Evolutionary conservation across 2,329 filamentous ascomycete genomes (phyloP).

Genomic region (Corynespora cassiicola): DNA sequence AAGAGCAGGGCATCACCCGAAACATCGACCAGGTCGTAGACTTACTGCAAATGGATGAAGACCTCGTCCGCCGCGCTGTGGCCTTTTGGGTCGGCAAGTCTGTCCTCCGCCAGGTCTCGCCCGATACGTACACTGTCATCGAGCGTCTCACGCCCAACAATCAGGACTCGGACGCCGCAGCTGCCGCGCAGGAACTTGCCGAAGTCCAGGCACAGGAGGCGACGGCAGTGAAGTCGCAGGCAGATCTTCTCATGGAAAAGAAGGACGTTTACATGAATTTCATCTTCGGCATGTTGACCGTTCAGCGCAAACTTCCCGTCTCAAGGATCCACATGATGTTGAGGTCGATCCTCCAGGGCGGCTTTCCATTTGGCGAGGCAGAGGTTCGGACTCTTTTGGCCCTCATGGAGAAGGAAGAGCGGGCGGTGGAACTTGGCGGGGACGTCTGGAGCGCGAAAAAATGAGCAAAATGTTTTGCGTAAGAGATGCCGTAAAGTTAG

Average conservation of each 20-base stretch:
- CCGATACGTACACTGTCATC: constrained; percentile 69
- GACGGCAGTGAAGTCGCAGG: constrained; percentile 57
- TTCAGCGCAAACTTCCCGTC: constrained; percentile 83
- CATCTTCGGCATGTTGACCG: constrained; percentile 93
- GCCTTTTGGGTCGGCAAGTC: constrained; percentile 74
- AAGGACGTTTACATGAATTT: constrained; percentile 87
- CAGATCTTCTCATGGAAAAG: constrained; percentile 70
- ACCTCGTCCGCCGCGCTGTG: constrained; percentile 71
- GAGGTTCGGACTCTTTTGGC: constrained; percentile 82
- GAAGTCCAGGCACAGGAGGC: constrained; percentile 49
- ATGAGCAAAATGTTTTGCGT: too few relatives aligned
- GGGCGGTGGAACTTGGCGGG: constrained; percentile 36
- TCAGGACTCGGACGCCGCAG: constrained; percentile 39
- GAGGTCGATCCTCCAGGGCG: constrained; percentile 86
- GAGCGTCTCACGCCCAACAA: constrained; percentile 56
- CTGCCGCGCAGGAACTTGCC: constrained; percentile 42
- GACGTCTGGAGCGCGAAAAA: constrained; percentile 42
- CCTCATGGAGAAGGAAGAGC: constrained; percentile 64
- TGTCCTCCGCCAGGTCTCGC: constrained; percentile 62
- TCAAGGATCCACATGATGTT: constrained; percentile 91
- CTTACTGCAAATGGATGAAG: constrained; percentile 73
- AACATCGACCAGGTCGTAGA: constrained; percentile 55
- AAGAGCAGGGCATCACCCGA: constrained; percentile 42
- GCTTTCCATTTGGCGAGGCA: constrained; percentile 88
- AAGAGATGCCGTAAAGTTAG: too few relatives aligned